phyloP scores from a whole-genome alignment of 2,329 filamentous ascomycete genomes.

The Alternaria sp. region DNA sequence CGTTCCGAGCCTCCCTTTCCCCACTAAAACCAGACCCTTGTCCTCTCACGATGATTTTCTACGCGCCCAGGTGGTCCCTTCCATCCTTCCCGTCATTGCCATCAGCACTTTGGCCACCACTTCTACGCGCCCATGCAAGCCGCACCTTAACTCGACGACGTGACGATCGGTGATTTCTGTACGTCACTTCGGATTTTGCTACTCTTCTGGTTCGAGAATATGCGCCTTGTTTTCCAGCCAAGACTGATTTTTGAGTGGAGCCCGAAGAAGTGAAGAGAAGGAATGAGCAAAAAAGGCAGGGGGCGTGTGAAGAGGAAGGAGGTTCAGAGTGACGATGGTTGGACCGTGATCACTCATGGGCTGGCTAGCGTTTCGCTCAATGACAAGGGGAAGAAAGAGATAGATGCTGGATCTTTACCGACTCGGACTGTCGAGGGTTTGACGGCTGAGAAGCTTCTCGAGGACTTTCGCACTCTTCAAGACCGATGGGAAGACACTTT shows the following conservation, averaged over 20 bases:
- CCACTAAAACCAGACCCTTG: slow-evolving; percentile 6
- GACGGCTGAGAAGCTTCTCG: slow-evolving; percentile 35
- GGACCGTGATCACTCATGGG: slow-evolving; percentile 49
- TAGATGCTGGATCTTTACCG: slow-evolving; percentile 20
- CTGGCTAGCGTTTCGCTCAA: slow-evolving; percentile 20
- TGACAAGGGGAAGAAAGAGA: slow-evolving; percentile 2
- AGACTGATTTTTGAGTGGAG: background rate
- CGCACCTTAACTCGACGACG: slow-evolving; percentile 32
- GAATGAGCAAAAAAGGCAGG: slow-evolving; percentile 13
- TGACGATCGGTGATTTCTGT: slow-evolving; percentile 1
- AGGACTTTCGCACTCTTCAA: slow-evolving; percentile 33
- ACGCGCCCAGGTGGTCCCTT: slow-evolving; percentile 10
- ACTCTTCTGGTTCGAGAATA: background rate
- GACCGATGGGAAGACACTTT: slow-evolving; percentile 34
- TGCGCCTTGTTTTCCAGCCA: background rate
- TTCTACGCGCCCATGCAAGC: slow-evolving; percentile 34
- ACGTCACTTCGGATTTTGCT: background rate
- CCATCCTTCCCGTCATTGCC: slow-evolving; percentile 1
- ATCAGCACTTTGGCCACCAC: background rate
- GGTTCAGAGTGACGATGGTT: slow-evolving; percentile 44
- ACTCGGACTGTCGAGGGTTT: slow-evolving; percentile 29
- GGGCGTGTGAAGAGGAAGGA: slow-evolving; percentile 43
- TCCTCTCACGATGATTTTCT: slow-evolving; percentile 12
- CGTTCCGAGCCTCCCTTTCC: slow-evolving; percentile 8
- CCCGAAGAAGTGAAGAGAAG: background rate